Evolutionary conservation across 2,329 filamentous ascomycete genomes (phyloP).

Genomic region (Apiospora koreana): DNA sequence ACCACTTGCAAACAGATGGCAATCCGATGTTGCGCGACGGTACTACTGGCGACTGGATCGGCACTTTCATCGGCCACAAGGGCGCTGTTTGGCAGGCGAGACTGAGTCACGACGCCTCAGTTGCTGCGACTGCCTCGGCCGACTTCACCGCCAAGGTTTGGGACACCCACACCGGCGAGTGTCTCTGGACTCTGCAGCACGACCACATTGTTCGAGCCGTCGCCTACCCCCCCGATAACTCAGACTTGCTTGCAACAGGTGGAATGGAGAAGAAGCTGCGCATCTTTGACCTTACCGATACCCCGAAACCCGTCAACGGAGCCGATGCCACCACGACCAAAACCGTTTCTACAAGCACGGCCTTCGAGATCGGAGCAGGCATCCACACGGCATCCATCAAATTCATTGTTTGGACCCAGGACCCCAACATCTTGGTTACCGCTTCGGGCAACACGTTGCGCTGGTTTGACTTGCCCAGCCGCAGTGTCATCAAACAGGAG

Average conservation of each 20-base stretch:
- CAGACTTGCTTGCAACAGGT: slow-evolving; percentile 86
- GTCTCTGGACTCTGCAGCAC: slow-evolving; percentile 83
- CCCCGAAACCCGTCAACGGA: slow-evolving; percentile 31
- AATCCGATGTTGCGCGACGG: slow-evolving; percentile 98
- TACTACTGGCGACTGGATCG: slow-evolving; percentile 95
- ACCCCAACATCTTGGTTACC: slow-evolving; percentile 86
- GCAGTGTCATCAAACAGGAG: slow-evolving; percentile 74
- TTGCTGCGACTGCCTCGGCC: slow-evolving; percentile 90
- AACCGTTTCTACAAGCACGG: slow-evolving; percentile 59
- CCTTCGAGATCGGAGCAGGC: slow-evolving; percentile 86
- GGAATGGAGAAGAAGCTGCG: slow-evolving; percentile 96
- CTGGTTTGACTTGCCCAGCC: slow-evolving; percentile 88
- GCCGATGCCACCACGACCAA: slow-evolving; percentile 34
- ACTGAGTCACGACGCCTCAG: slow-evolving; percentile 81
- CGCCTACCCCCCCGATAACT: slow-evolving; percentile 80
- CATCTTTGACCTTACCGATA: slow-evolving; percentile 80
- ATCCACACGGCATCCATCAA: slow-evolving; percentile 89
- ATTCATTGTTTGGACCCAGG: slow-evolving; percentile 90
- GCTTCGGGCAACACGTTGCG: slow-evolving; percentile 89
- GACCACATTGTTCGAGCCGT: slow-evolving; percentile 94
- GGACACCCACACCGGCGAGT: slow-evolving; percentile 94
- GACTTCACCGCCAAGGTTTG: slow-evolving; percentile 97
- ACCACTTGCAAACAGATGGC: slow-evolving; percentile 63
- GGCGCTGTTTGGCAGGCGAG: slow-evolving; percentile 96
- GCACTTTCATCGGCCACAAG: slow-evolving; percentile 97